A percentile compares a stretch with the other conserved stretches of the same genome.
These are phyloP conservation scores for Dianthus caryophyllus DNA, from an alignment of 148 eudicot species.

Conservation along the genomic window DNA sequence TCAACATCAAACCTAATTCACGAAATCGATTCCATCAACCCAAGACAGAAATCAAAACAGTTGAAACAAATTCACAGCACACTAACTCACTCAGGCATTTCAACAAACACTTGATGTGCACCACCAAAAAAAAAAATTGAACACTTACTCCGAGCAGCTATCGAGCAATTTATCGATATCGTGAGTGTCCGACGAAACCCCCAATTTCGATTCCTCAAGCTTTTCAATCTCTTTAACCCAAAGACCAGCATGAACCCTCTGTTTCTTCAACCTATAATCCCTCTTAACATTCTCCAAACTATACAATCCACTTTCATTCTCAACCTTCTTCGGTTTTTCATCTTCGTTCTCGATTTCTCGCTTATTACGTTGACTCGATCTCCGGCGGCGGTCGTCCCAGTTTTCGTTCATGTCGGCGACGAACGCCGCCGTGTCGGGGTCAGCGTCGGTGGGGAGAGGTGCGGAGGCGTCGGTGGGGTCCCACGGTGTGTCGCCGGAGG, in stretches of 20 bases:
- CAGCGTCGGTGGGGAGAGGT: slow-evolving; percentile 45
- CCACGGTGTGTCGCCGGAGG: slow-evolving; percentile 55
- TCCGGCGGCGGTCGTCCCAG: slow-evolving; percentile 59
- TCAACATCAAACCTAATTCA: too few relatives aligned
- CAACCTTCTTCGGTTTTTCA: slow-evolving; percentile 5
- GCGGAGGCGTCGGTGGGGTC: slow-evolving; percentile 43
- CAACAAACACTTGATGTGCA: slow-evolving; percentile 26
- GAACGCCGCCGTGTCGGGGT: slow-evolving; percentile 76
- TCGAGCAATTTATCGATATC: slow-evolving; percentile 75
- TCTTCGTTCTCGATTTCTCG: neutral
- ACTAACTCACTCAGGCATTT: slow-evolving; percentile 5
- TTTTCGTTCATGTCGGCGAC: slow-evolving; percentile 86
- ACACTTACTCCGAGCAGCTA: slow-evolving; percentile 74
- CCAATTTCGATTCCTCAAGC: slow-evolving; percentile 73
- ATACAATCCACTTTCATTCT: slow-evolving; percentile 29
- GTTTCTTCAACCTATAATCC: slow-evolving; percentile 90
- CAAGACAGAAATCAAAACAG: too few relatives aligned
- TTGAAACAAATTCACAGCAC: neutral
- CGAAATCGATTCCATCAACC: too few relatives aligned
- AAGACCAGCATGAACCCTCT: slow-evolving; percentile 78
- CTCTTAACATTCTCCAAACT: slow-evolving; percentile 65
- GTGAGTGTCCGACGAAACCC: slow-evolving; percentile 36
- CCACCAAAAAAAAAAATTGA: neutral
- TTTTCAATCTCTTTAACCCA: slow-evolving; percentile 87
- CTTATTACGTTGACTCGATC: too few relatives aligned